Percentiles rank a stretch among this genome's conserved stretches.
Evolutionary conservation across 192 early-diverging fungal genomes (phyloP).

Genomic region (Rhizoclosmatium globosum): DNA sequence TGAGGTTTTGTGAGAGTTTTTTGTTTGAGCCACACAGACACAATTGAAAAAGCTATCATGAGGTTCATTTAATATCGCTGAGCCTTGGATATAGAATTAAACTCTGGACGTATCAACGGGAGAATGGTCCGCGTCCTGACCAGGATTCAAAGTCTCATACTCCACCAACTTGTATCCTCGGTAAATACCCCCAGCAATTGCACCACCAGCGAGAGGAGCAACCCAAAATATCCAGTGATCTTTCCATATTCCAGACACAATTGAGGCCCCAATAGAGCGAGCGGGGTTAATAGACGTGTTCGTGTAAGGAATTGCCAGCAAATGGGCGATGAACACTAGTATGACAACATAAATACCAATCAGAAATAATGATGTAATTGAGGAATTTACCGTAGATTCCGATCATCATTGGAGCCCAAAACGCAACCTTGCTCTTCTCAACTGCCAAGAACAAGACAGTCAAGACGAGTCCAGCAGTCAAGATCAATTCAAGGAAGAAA

Average conservation of each 20-base stretch:
- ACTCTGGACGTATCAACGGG: no score
- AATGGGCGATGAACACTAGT: conserved; percentile 51
- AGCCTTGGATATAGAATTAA: no score
- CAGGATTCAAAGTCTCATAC: conserved; percentile 44
- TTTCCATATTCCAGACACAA: conserved; percentile 48
- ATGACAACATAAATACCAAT: background rate
- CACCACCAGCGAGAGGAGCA: conserved; percentile 57
- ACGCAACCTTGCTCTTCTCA: conserved; percentile 48
- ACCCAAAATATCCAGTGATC: conserved; percentile 76
- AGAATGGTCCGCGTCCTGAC: conserved; percentile 46
- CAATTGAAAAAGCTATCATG: no score
- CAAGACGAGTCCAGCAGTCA: conserved; percentile 50
- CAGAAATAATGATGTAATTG: background rate
- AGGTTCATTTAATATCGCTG: no score
- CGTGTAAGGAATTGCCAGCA: conserved; percentile 50
- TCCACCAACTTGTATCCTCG: conserved; percentile 38
- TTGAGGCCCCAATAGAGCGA: conserved; percentile 64
- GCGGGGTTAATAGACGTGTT: conserved; percentile 74
- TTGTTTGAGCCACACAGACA: no score
- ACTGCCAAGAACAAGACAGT: conserved; percentile 54
- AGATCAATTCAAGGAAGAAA: conserved; percentile 51
- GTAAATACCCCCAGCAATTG: conserved; percentile 50
- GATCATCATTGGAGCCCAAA: conserved; percentile 52
- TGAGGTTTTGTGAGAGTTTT: no score
- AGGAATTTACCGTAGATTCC: conserved; percentile 44